Evolutionary conservation across 306 rosid species (phyloP).

Genomic region (Castanea sativa): DNA sequence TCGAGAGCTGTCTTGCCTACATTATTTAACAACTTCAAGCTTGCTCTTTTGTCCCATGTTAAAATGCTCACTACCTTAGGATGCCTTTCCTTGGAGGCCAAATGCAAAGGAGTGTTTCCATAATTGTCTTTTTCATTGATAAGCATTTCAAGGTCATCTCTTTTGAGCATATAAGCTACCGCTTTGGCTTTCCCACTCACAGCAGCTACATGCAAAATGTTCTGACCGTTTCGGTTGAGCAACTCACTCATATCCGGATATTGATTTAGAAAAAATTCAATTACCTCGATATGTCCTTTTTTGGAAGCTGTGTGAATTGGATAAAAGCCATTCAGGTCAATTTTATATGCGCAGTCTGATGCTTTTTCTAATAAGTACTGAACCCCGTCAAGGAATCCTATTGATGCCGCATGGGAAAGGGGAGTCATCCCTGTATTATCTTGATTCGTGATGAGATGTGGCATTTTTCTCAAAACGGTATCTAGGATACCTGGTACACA

Average conservation of each 20-base stretch:
- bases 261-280: not conserved
- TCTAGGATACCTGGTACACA: too few species aligned
- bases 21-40: not conserved
- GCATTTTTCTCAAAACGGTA: too few species aligned
- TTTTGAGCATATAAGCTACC: not conserved
- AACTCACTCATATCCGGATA: not conserved
- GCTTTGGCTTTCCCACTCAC: not conserved
- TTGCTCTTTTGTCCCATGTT: not conserved
- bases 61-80: not conserved
- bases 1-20: not conserved
- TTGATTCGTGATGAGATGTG: not conserved
- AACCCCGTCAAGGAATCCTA: not conserved
- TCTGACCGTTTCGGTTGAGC: not conserved
- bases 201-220: not conserved
- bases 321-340: not conserved
- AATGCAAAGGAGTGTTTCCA: constrained; percentile 8
- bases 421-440: constrained; percentile 2
- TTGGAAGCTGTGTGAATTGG: constrained; percentile 12
- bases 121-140: not conserved
- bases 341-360: not conserved
- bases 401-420: not conserved
- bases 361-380: not conserved
- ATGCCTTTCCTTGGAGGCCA: not conserved
- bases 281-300: not conserved
- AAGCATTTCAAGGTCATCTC: not conserved